Base-by-base conservation (phyloP, 108 stramenopile species). In the Cyclotella distinguenda region DNA sequence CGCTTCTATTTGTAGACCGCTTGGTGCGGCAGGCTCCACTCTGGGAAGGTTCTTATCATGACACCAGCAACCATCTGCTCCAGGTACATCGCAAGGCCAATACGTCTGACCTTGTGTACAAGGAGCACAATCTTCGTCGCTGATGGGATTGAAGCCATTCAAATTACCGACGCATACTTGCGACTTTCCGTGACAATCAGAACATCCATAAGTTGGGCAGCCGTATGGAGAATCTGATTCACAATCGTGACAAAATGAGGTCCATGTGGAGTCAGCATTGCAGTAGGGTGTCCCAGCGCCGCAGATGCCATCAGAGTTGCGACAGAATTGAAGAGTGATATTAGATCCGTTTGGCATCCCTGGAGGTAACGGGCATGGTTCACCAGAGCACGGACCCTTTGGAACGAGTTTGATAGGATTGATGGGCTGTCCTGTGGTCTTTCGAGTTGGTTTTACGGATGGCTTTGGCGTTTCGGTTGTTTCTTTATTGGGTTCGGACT, bases 231-330 rank as follows among this genome's bases (percentile, higher is more conserved):
- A 70, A 34, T 70, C 68, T 23, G 26, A 27, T 22, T 60, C 59
- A 55, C 60, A 71, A 31, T 71, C 33, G 32, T 62, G 60, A 23
- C 70, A 71, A 27, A 71, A 71, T 2, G 36, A 18, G 10, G 70
- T 71, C 70, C 70, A 71, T 25, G 32, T 71, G 3, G 70, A 71
- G 15, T 46, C 38, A 36, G 60, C 60, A 55, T 71, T 71, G 60
- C 70, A 71, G 48, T 62, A 71, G 16, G 52, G 21, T 19, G 49
- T 18, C 8, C 70, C 70, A 18, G 33, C 44, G 4, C 70, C 70
- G 39, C 70, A 71, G 9, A 71, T 71, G 11, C 60, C 60, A 28
- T 47, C 44, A 10, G 43, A 12, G 2, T 49, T 52, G 23, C 70
- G 60, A 33, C 70, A 71, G 52, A 71, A 62, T 46, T 57, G 46